Conservation (phyloP, 2,329 filamentous ascomycete species). For the Berkeleyomyces rouxiae region DNA sequence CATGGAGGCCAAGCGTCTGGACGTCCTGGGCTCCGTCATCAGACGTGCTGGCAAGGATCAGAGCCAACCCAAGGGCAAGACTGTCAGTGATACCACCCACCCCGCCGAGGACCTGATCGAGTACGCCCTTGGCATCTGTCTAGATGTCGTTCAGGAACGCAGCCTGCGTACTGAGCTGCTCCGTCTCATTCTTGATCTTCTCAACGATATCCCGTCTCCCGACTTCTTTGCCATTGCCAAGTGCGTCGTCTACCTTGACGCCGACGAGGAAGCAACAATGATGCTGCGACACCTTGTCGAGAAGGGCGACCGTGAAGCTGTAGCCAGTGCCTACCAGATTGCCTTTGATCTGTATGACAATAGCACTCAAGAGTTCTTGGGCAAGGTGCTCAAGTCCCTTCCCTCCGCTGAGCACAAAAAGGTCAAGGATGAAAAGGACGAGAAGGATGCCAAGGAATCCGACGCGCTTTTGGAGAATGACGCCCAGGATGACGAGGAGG, state of each 20-base stretch:
- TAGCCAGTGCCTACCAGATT: conserved; percentile 87
- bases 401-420: conserved; percentile 34
- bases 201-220: conserved; percentile 79
- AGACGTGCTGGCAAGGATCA: conserved; percentile 66
- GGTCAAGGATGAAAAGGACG: conserved; percentile 30
- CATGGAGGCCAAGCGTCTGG: conserved; percentile 81
- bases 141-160: conserved; percentile 93
- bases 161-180: conserved; percentile 71
- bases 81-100: conserved; percentile 32
- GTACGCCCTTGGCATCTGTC: conserved; percentile 87
- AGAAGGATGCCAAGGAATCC: conserved; percentile 29
- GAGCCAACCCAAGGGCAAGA: conserved; percentile 47
- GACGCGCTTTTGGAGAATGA: conserved; percentile 33
- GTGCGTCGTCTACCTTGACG: conserved; percentile 89
- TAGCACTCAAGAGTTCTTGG: conserved; percentile 89
- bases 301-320: conserved; percentile 59
- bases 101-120: conserved; percentile 89
- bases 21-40: conserved; percentile 74
- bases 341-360: conserved; percentile 98
- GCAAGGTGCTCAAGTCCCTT: conserved; percentile 70
- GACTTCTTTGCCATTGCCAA: conserved; percentile 98
- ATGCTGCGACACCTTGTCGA: conserved; percentile 72
- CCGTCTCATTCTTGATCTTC: conserved; percentile 79
- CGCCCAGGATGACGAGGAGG: conserved; percentile 37
- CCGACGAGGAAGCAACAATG: conserved; percentile 74